Base-by-base conservation (phyloP, 2,329 filamentous ascomycete genomes). In the Hyphodiscus sp. region DNA sequence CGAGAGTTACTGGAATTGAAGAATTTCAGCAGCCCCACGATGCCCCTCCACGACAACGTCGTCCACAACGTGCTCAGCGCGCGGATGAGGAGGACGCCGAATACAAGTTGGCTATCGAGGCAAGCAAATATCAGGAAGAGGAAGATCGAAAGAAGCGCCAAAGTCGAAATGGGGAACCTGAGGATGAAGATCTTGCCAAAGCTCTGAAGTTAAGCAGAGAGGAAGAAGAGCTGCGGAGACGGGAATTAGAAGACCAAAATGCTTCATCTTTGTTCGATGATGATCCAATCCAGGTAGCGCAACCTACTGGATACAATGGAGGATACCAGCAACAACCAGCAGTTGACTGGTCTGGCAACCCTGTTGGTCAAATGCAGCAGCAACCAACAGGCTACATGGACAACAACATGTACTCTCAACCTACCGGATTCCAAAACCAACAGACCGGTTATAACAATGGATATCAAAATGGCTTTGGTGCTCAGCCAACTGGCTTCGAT, bases 261-360 rank as follows among this genome's bases (percentile, higher is more conserved):
- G 85, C 89, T 19, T 79, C 86, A 47, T 84, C 90, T 19, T 78
- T 99, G n/a, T 97, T 99, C 65, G 91, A 95, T 63, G 89, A 95
- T 63, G 81, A 82, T 38, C 78, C 84, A 6, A 71, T 76, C 20
- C 73, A 82, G 51, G 66, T 61, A 45, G 59, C 61, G 29, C 86
- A 90, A 63, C 81, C 87, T 42, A 97, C 91, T 15, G 92, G 91
- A 38, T 91, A 90, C 75, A 97, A 96, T 71, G 91, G 96, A 73
- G 92, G 92, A 46, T 99, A 99, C 67, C 91, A 97, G 74, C 94
- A 99, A 73, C 92, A 96, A 68, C 87, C 87, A 53, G 89, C 90
- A 13, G 94, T 99, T 18, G 94, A 99, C 72, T 97, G 95, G 83
- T 94, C 95, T 64, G 94, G 92, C 55, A 99, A 99, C 70, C 90